Conservation (phyloP, 345 rosid species). For the Salix purpurea region DNA sequence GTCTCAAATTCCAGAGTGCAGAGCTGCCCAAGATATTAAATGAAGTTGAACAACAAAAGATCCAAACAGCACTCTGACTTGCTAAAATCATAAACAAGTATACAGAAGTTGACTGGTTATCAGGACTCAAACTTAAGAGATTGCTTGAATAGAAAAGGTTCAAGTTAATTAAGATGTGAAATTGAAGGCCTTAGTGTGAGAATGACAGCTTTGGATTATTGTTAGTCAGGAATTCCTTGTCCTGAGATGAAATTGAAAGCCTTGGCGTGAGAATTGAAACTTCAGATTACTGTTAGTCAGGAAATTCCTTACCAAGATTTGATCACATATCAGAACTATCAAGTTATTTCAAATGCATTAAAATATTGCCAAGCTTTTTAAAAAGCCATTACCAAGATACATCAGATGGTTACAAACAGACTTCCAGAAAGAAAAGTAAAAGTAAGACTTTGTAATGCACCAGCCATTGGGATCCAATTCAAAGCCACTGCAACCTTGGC, state of each 20-base stretch:
- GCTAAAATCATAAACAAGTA: neutral
- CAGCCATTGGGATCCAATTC: neutral
- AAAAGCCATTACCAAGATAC: neutral
- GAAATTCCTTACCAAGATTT: neutral
- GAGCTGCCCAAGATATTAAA: constrained; percentile 35
- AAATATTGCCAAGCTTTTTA: neutral
- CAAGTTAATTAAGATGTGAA: neutral
- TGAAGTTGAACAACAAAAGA: neutral
- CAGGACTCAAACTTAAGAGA: neutral
- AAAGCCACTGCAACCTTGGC: neutral
- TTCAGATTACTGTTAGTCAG: neutral
- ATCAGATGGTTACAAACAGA: neutral
- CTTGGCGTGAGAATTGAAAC: neutral
- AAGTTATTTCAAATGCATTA: neutral
- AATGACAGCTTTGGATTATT: neutral
- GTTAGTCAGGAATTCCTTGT: neutral
- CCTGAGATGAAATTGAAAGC: neutral
- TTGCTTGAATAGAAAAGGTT: neutral
- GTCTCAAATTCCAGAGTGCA: constrained; percentile 84
- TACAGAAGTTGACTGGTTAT: neutral
- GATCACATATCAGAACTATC: neutral
- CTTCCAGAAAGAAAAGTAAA: neutral
- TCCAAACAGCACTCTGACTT: neutral
- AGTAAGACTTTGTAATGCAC: neutral
- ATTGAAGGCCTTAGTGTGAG: neutral